Base-by-base conservation (phyloP, 2,329 filamentous ascomycete genomes). In the Mycocentrospora acerina region DNA sequence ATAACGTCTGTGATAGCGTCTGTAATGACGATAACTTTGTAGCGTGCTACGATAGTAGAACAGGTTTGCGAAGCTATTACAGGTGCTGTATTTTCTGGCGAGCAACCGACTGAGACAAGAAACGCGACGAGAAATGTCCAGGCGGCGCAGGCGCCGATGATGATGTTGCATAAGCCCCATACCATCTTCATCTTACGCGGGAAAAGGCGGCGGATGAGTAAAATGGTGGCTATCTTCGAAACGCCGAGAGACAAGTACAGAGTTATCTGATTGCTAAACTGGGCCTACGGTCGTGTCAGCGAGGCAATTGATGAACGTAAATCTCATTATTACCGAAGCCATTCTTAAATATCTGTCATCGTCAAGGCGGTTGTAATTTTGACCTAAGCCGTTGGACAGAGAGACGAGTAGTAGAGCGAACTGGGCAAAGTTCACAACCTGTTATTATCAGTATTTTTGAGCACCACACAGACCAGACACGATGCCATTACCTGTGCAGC, bases 151-250 rank as follows among this genome's bases (percentile, higher is more conserved):
- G 44, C 4, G 7, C 8, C 52, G 11, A 37, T 32, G 18, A 49
- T 30, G 26, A 51, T 39, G 36, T 56, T 46, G 33, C 51, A 54
- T 13, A 51, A 37, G 15, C 47, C 27, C 34, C 45, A 42, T 19
- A 42, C 41, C 16, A 26, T 18, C 32, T 35, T 42, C 24, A 42
- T 39, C 26, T 57, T 52, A n/a, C 44, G 33, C 4, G 47, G 40
- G 38, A 54, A 57, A 10, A 57, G 35, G 7, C 53, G 44, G 16
- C 40, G 50, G 13, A 54, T 42, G 13, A 55, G 38, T 17, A 51
- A 27, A 7, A 49, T 28, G 16, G 44, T 40, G 9, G 53, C 49
- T 22, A 30, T 42, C 45, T 57, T 57, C 8, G 52, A 47, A 5
- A 54, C 30, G 11, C 36, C 38, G 12, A 55, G 28, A 5, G 48